These are phyloP conservation scores for Asterella californica DNA, from an alignment of 225 moss, liverwort and hornwort species.

Conservation along the genomic window DNA sequence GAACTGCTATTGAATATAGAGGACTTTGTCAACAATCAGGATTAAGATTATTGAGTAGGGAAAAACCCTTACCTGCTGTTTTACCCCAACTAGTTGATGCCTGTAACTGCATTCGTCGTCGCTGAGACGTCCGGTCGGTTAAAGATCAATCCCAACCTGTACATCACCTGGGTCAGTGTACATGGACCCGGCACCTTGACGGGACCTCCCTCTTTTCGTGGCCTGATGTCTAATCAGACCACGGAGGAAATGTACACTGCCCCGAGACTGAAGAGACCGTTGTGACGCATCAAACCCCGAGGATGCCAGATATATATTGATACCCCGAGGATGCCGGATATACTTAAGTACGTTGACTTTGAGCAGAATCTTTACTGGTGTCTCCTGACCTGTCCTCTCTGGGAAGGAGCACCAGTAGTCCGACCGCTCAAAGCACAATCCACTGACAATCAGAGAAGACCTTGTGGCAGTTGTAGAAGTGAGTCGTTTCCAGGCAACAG, in stretches of 20 bases:
- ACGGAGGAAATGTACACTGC: neutral
- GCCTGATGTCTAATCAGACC: neutral
- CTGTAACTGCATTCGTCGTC: neutral
- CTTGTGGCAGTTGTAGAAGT: neutral
- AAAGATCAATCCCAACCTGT: neutral
- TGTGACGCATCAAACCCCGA: neutral
- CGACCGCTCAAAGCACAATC: neutral
- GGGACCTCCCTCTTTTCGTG: neutral
- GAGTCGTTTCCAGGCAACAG: neutral
- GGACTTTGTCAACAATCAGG: too few species aligned
- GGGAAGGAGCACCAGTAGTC: neutral
- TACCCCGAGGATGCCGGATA: neutral
- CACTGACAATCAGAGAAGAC: neutral
- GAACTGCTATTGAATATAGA: too few species aligned
- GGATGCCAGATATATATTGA: too few species aligned
- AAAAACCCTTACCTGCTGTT: conserved; percentile 3
- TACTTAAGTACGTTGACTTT: neutral
- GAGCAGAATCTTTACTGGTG: neutral
- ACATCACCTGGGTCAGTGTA: neutral
- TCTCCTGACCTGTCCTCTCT: neutral
- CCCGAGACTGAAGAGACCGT: neutral
- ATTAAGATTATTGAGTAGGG: too few species aligned
- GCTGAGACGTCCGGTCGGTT: neutral
- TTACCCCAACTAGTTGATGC: neutral
- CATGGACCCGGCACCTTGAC: neutral